Evolutionary conservation across 176 grass and related monocot genomes (phyloP), one percentile per base, ranked within the genome.

Genomic region (Themeda triandra): DNA sequence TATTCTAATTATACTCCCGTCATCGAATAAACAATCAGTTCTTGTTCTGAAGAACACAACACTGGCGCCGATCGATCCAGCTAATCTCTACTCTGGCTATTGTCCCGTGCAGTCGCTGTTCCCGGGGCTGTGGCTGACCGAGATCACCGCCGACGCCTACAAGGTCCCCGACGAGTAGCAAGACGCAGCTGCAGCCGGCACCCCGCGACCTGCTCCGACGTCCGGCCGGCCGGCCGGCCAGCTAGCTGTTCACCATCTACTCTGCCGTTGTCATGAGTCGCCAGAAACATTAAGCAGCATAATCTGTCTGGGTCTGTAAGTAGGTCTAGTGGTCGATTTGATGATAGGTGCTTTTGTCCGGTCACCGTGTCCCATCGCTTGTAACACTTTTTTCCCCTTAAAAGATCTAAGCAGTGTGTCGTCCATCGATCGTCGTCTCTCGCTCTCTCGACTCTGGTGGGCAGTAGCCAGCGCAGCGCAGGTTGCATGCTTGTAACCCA

Each of bases 61-160:
- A 69, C 45, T 62, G 30, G 49, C 10, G 63, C 24, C 15, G 71
- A 73, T 73, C 71, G 24, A 53, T 85, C 82, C 89, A 72, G 78
- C 82, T 81, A 88, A 82, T 63, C 25, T 87, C 80, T n/a, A 78
- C 66, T 82, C 77, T 73, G 62, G 19, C 73, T n/a, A 6, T 87
- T 81, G 77, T 85, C 88, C 75, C 51, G 80, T 83, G 91, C 91
- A 92, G 91, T 79, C 82, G 66, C 82, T 92, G 56, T 90, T 90
- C 80, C 91, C 91, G 3, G 91, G 91, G 65, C 48, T 87, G 14
- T 92, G 91, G 91, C 91, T 92, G 24, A 87, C 91, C 33, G 91
- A 90, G 87, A 85, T 92, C 87, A 92, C 87, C 84, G 85, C 84
- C 73, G 91, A 87, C 77, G 88, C 72, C 25, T 92, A 92, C 88